Percentiles rank a stretch among this genome's conserved stretches.
Evolutionary conservation across 106 monocot genomes (phyloP).

Genomic region (Platanthera guangdongensis): DNA sequence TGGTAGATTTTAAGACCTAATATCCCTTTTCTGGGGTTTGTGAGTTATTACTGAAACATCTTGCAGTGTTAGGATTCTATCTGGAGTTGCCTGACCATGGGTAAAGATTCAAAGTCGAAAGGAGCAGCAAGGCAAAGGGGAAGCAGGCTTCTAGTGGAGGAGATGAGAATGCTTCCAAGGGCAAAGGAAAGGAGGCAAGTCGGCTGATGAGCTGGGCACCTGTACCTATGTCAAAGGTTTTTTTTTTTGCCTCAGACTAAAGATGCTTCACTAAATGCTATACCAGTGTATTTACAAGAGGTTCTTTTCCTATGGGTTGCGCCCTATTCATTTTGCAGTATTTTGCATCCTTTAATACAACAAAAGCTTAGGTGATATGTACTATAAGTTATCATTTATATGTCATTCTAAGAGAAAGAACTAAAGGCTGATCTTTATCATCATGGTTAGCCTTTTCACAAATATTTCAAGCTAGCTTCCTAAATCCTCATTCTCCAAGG

Average conservation of each 20-base stretch:
- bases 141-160: slow-evolving; percentile 43
- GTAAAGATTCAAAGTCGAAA: slow-evolving; percentile 53
- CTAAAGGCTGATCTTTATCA: not conserved
- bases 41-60: not conserved
- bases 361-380: not conserved
- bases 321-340: not conserved
- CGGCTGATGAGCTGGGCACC: slow-evolving; percentile 78
- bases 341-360: not conserved
- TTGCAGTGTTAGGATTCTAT: not conserved
- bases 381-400: not conserved
- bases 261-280: too few species aligned
- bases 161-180: slow-evolving; percentile 43
- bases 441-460: too few species aligned
- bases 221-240: slow-evolving; percentile 97
- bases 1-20: not conserved
- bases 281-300: too few species aligned
- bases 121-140: slow-evolving; percentile 63
- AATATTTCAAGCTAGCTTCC: too few species aligned
- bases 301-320: too few species aligned
- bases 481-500: too few species aligned
- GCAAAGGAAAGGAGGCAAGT: slow-evolving; percentile 78
- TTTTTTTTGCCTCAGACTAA: not conserved
- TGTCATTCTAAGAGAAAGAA: not conserved
- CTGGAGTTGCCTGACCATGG: slow-evolving; percentile 23
- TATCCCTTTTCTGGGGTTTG: not conserved